Base-by-base conservation (phyloP, 225 moss, liverwort and hornwort genomes). In the Neckera pumila region DNA sequence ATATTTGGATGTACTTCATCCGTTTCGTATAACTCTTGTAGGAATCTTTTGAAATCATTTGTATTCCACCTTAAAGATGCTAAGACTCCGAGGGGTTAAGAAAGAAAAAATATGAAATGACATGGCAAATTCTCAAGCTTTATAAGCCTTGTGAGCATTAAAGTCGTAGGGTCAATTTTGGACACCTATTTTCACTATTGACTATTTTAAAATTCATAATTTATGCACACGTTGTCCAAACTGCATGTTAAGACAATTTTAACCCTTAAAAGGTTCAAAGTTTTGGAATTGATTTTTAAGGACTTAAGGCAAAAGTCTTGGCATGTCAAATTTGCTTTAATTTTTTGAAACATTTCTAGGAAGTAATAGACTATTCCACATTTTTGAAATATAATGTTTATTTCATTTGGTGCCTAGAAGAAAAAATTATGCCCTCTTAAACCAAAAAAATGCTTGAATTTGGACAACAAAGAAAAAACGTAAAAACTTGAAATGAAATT, bases 11-110 rank as follows among this genome's bases (percentile, higher is more conserved):
- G 18, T 3, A 47, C 7, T 47, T 31, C 17, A 69, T 14, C 6
- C 4, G 2, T 73, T 45, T 73, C 11, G 5, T 18, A 11, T 47
- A 47, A 11, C 2, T 49, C 19, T 49, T 49, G 4, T 0, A 75
- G 1, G 12, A 17, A 28, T 72, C 2, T 45, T 2, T 75, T 31
- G 0, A 31, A 75, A 49, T 49, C 10, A 73, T 17, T 47, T 30
- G 1, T 47, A 18, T 11, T 49, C 12, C 20, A 6, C 2, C 4
- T 4, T 4, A 31, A 31, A 47, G 7, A 74, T 49, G 18, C 11
- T 1, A 75, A 17, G 5, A 75, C 0, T 49, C 0, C 7, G 2
- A 47, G 1, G 9, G 1, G 2, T 5, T 27, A 30, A 18, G 4
- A 47, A 31, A 9, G 16, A 43, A 31, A 45, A 73, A 73, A 17